A percentile compares a stretch with the other conserved stretches of the same genome.
phyloP scores from a whole-genome alignment of 176 grass and related monocot species.

The Eremochloa ophiuroides region DNA sequence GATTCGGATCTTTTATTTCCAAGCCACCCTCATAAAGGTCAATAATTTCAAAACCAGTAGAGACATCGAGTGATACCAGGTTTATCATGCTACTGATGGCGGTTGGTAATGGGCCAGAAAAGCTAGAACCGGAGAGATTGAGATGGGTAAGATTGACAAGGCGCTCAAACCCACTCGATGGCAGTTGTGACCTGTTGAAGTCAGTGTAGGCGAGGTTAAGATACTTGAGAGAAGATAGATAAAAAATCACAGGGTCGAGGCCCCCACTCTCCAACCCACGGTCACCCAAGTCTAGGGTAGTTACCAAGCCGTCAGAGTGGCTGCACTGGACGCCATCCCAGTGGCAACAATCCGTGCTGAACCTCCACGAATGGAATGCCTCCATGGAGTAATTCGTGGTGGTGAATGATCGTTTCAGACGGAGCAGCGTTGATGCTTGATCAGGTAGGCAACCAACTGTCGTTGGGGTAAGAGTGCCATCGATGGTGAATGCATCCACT shows the following conservation, averaged over 20 bases:
- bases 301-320: background rate
- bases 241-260: conserved; percentile 18
- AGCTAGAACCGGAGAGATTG: conserved; percentile 34
- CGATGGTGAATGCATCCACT: too few relatives aligned
- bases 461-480: too few relatives aligned
- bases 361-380: background rate
- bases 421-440: background rate
- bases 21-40: too few relatives aligned
- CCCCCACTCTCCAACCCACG: background rate
- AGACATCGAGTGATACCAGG: conserved; percentile 40
- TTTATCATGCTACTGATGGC: conserved; percentile 28
- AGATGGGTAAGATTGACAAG: conserved; percentile 30
- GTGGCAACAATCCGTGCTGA: background rate
- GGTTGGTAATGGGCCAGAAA: conserved; percentile 29
- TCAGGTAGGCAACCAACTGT: background rate
- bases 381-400: background rate
- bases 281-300: conserved; percentile 24
- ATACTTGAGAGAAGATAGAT: conserved; percentile 16
- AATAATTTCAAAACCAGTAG: background rate
- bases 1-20: too few relatives aligned
- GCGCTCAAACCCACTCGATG: conserved; percentile 15
- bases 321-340: background rate
- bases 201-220: conserved; percentile 38
- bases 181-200: conserved; percentile 14
- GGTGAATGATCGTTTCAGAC: background rate